Evolutionary conservation across 805 yeast genomes (phyloP).

Genomic region (Schizosaccharomyces octosporus): DNA sequence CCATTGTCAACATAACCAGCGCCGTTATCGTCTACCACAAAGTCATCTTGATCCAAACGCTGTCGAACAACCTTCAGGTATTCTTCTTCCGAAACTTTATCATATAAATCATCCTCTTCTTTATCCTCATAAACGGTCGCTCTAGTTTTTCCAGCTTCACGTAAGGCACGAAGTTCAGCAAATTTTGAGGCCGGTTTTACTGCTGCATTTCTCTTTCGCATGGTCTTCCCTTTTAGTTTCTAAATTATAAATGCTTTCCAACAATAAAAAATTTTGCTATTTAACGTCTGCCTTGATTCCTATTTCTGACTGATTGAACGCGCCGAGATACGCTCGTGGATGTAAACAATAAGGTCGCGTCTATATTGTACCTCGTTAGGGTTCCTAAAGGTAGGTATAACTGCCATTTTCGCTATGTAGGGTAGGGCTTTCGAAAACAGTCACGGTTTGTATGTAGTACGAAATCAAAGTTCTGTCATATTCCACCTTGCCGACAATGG

Average conservation of each 20-base stretch:
- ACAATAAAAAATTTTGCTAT: too few relatives aligned
- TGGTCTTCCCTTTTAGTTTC: neutral
- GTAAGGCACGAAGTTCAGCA: conserved; percentile 37
- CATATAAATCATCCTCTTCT: conserved; percentile 33
- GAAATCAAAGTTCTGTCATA: neutral
- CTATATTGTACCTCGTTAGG: too few relatives aligned
- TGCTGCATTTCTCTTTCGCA: neutral
- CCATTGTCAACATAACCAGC: conserved; percentile 89
- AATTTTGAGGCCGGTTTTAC: conserved; percentile 17
- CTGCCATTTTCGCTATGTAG: neutral
- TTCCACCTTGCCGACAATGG: neutral
- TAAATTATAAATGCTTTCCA: too few relatives aligned
- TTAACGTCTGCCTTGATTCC: too few relatives aligned
- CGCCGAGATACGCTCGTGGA: too few relatives aligned
- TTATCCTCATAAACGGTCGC: conserved; percentile 24
- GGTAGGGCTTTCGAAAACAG: neutral
- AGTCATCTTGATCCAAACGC: conserved; percentile 67
- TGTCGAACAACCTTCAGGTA: conserved; percentile 55
- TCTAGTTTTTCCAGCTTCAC: conserved; percentile 30
- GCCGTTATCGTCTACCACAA: conserved; percentile 83
- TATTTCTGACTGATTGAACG: too few relatives aligned
- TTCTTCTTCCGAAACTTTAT: conserved; percentile 62
- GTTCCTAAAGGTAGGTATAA: too few relatives aligned
- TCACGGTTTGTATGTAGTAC: neutral
- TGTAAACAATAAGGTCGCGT: too few relatives aligned